Conservation (phyloP, 768 basidiomycete genomes). For the Pulveroboletus ravenelii region DNA sequence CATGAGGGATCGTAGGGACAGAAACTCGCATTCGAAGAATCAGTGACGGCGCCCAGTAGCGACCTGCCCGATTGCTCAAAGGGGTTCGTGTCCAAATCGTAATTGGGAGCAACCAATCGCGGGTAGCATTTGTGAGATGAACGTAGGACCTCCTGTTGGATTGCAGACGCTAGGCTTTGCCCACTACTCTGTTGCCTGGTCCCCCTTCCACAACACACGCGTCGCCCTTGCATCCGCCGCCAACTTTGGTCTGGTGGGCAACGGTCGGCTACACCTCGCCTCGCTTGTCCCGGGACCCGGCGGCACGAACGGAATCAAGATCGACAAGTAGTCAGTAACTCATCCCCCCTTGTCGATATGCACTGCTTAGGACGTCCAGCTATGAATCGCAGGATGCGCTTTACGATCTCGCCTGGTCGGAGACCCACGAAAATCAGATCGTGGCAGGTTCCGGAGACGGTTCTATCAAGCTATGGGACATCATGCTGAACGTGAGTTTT, state of each 20-base stretch:
- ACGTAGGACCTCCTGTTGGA: constrained; percentile 40
- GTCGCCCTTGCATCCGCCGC: constrained; percentile 80
- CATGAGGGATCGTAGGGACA: constrained; percentile 68
- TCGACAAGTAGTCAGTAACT: constrained; percentile 65
- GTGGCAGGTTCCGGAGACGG: constrained; percentile 89
- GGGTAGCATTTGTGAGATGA: constrained; percentile 25
- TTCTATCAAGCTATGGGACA: constrained; percentile 86
- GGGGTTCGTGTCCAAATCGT: no score
- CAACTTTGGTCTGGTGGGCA: constrained; percentile 94
- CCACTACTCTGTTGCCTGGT: constrained; percentile 79
- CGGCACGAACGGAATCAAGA: constrained; percentile 39
- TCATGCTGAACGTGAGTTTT: constrained; percentile 67
- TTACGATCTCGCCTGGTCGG: constrained; percentile 93
- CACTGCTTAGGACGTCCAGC: constrained; percentile 36
- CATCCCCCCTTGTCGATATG: neutral
- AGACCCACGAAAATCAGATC: constrained; percentile 90
- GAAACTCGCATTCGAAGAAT: constrained; percentile 61
- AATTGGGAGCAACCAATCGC: neutral
- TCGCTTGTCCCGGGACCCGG: constrained; percentile 47
- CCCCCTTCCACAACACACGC: constrained; percentile 73
- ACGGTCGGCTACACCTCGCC: constrained; percentile 77
- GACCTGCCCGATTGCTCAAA: no score
- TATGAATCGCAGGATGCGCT: constrained; percentile 89
- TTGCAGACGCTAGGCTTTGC: constrained; percentile 79
- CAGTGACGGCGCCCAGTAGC: no score